Conservation (phyloP, 2,329 filamentous ascomycete species). For the Neurospora sp. region DNA sequence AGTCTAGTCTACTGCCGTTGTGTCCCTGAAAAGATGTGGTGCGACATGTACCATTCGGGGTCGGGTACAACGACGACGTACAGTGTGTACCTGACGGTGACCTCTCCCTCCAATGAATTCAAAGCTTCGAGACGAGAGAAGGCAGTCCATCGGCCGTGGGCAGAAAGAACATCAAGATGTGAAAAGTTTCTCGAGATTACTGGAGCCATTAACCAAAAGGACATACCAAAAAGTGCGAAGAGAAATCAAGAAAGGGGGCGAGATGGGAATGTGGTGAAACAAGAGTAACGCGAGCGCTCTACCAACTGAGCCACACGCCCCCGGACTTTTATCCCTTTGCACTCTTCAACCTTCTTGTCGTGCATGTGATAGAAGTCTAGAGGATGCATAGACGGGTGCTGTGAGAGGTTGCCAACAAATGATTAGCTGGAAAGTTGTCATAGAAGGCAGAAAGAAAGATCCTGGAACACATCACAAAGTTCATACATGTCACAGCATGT, state of each 20-base stretch:
- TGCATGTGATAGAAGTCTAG: not conserved
- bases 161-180: not conserved
- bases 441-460: not conserved
- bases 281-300: slow-evolving; percentile 16
- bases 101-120: not conserved
- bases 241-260: slow-evolving; percentile 7
- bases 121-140: not conserved
- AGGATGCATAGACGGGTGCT: not conserved
- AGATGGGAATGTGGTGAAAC: slow-evolving; percentile 16
- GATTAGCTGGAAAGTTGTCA: not conserved
- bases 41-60: no score
- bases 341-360: not conserved
- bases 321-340: not conserved
- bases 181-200: not conserved
- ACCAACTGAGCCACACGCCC: slow-evolving; percentile 17
- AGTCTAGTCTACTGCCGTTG: not conserved
- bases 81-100: not conserved
- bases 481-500: not conserved
- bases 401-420: not conserved
- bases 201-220: not conserved
- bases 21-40: not conserved
- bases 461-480: not conserved
- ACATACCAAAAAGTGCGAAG: not conserved
- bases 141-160: not conserved
- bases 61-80: not conserved